Conservation (phyloP, 2,329 filamentous ascomycete genomes). For the Fusarium tjaetaba region DNA sequence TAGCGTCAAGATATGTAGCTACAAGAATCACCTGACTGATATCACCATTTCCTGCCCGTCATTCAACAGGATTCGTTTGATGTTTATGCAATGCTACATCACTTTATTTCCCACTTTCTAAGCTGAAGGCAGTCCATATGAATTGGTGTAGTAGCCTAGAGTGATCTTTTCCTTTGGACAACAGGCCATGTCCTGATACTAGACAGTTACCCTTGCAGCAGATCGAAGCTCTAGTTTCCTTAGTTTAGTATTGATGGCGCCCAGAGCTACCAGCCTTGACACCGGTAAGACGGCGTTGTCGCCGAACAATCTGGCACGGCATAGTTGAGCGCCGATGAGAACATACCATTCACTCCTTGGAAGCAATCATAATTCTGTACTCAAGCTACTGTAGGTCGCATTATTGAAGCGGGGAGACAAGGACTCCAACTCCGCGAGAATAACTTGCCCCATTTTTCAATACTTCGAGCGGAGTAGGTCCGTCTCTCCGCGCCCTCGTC, state of each 20-base stretch:
- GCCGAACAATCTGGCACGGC: neutral
- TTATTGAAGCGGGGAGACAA: neutral
- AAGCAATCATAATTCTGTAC: neutral
- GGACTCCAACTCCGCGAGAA: neutral
- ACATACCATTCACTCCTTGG: neutral
- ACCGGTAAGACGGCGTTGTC: neutral
- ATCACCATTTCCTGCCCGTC: neutral
- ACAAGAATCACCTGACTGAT: neutral
- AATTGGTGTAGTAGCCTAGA: neutral
- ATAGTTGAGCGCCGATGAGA: neutral
- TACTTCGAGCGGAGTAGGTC: neutral
- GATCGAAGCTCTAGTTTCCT: neutral
- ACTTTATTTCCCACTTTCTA: neutral
- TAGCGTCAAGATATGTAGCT: neutral
- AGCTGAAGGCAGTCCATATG: accelerated
- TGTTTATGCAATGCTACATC: neutral
- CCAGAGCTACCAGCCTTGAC: neutral
- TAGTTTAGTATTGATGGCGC: neutral
- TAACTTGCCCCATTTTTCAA: too few species aligned
- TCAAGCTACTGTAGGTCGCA: neutral
- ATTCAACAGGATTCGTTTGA: neutral
- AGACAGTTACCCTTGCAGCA: neutral
- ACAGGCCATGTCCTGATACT: neutral
- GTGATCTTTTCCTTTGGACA: neutral
- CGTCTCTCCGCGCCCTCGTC: neutral